Evolutionary conservation across 2,329 filamentous ascomycete species (phyloP), one percentile per base, ranked within the genome.

Genomic region (Botrytis fabae): DNA sequence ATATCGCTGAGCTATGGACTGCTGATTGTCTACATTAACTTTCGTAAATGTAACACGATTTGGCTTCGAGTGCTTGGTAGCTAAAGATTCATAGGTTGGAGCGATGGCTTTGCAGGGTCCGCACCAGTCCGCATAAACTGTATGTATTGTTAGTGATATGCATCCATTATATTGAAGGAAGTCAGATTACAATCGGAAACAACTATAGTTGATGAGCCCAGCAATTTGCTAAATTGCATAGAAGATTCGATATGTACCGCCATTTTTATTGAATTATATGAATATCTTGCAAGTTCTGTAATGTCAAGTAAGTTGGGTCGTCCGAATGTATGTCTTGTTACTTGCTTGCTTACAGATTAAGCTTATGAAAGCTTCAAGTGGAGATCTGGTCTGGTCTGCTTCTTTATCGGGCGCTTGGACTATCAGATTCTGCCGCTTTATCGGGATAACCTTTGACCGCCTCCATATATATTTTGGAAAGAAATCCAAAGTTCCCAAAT

Each of bases 51-150:
- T 92, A 79, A 98, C 92, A 80, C 90, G 91, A 80, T 92, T 91
- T 25, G 94, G 91, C 77, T 94, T 91, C 66, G 94, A 91, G 80
- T 96, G 89, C 81, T 95, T 92, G 74, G 87, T 86, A 65, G 94
- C 89, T 73, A 98, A 90, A 78, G 91, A 90, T 80, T 97, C 93
- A 83, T 97, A 98, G 73, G 93, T 89, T 32, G 95, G 95, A 68
- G 93, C 93, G 77, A 98, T 97, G 81, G 92, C 89, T 84, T 97
- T 97, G 88, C 95, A 98, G 80, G 95, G 94, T 73, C 92, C 92
- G 82, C 94, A 98, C 93, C 94, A 97, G 84, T 97, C 93, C 82
- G 95, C 95, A 81, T 96, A 97, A 87, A 98, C 94, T 97, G 79
- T 25, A 32, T 35, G 78, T 59, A 40, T 42, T 57, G 51, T 72